phyloP scores from a whole-genome alignment of 1,284 basidiomycete genomes.

The Microbotryum saponariae region DNA sequence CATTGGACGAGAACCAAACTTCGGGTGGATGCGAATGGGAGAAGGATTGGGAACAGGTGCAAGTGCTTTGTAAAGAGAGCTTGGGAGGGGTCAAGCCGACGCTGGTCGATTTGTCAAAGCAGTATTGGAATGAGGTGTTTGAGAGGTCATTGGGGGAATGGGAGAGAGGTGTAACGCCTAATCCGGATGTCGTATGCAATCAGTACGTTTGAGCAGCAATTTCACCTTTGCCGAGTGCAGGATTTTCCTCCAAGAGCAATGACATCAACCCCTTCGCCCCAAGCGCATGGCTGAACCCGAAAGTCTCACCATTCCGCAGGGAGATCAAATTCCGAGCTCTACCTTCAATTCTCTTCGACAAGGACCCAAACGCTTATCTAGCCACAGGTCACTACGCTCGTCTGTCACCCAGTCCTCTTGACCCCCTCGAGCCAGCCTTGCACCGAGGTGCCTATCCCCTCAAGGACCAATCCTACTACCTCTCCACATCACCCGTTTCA shows the following conservation, averaged over 20 bases:
- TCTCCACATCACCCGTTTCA: conserved; percentile 64
- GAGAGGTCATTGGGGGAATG: conserved; percentile 69
- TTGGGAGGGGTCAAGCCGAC: conserved; percentile 18
- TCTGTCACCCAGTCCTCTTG: conserved; percentile 23
- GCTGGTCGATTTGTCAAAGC: conserved; percentile 69
- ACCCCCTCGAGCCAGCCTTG: conserved; percentile 52
- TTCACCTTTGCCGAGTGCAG: conserved; percentile 3
- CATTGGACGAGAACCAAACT: conserved; percentile 43
- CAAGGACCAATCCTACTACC: conserved; percentile 93
- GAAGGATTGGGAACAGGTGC: conserved; percentile 86
- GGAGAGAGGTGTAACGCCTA: conserved; percentile 73
- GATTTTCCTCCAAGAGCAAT: too few relatives aligned
- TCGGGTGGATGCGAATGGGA: conserved; percentile 82
- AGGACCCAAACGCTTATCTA: conserved; percentile 16
- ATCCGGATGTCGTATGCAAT: conserved; percentile 93
- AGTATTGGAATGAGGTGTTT: conserved; percentile 86
- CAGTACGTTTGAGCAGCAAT: conserved; percentile 46
- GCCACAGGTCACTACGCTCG: conserved; percentile 78
- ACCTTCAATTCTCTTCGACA: conserved; percentile 53
- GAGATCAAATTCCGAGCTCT: conserved; percentile 93
- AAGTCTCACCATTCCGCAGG: neutral
- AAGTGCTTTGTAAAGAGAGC: conserved; percentile 56
- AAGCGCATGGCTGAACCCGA: too few relatives aligned
- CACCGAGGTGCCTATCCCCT: conserved; percentile 55
- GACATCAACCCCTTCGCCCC: too few relatives aligned